phyloP scores from a whole-genome alignment of 345 rosid genomes.

The Lumnitzera littorea region DNA sequence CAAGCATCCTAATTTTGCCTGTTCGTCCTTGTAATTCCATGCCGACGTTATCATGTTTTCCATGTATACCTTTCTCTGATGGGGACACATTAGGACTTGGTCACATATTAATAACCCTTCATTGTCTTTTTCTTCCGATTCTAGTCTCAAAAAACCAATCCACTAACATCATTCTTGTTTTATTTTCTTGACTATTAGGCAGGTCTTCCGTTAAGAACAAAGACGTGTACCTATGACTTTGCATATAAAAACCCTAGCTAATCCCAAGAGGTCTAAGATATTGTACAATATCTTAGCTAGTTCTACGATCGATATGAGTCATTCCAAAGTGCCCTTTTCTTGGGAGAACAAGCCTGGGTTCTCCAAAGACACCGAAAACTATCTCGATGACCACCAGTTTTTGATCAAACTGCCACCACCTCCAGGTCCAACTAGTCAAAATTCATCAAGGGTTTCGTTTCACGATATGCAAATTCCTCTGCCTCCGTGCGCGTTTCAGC shows the following conservation, averaged over 20 bases:
- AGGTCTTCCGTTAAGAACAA: conserved; percentile 1
- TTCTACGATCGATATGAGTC: too few relatives aligned
- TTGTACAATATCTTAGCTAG: too few relatives aligned
- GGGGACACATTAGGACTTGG: too few relatives aligned
- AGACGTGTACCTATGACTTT: not conserved
- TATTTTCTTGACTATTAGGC: conserved; percentile 3
- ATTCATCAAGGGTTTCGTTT: not conserved
- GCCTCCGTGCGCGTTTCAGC: conserved; percentile 33
- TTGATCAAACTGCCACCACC: conserved; percentile 30
- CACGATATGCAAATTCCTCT: conserved; percentile 26
- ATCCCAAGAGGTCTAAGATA: conserved; percentile 5
- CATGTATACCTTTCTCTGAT: too few relatives aligned
- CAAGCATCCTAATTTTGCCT: too few relatives aligned
- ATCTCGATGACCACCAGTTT: too few relatives aligned
- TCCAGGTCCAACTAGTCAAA: conserved; percentile 15
- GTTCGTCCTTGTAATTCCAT: too few relatives aligned
- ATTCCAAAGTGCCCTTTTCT: conserved; percentile 24
- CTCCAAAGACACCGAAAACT: conserved; percentile 9
- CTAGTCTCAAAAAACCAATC: too few relatives aligned
- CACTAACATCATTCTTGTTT: conserved; percentile 1
- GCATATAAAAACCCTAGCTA: conserved; percentile 1
- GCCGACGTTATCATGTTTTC: too few relatives aligned
- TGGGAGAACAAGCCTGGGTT: conserved; percentile 35
- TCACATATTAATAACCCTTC: too few relatives aligned
- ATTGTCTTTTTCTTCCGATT: too few relatives aligned